Percentiles rank a stretch among this genome's conserved stretches.
Evolutionary conservation across 495 filamentous ascomycete genomes (phyloP).

Genomic region (Glarea lozoyensis): DNA sequence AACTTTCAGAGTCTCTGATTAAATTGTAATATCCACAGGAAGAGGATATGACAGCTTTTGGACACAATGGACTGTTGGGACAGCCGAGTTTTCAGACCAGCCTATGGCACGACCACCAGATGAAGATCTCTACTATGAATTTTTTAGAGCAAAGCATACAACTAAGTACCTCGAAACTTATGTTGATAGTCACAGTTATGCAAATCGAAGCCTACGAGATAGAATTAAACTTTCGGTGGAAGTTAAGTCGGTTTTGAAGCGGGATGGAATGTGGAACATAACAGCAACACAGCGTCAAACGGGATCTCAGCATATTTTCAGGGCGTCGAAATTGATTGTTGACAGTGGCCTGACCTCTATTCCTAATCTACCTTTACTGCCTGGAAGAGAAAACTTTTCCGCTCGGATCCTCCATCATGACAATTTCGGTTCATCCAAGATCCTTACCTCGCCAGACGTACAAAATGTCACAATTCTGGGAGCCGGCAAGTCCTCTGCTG

Average conservation of each 20-base stretch:
- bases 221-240: slow-evolving; percentile 23
- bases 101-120: slow-evolving; percentile 22
- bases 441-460: slow-evolving; percentile 19
- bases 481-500: slow-evolving; percentile 34
- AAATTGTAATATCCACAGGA: slow-evolving; percentile 14
- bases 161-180: slow-evolving; percentile 35
- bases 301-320: slow-evolving; percentile 9
- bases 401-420: slow-evolving; percentile 32
- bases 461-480: slow-evolving; percentile 28
- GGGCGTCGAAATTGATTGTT: slow-evolving; percentile 28
- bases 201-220: slow-evolving; percentile 22
- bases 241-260: slow-evolving; percentile 25
- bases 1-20: neutral
- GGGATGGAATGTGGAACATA: slow-evolving; percentile 21
- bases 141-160: slow-evolving; percentile 30
- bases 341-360: slow-evolving; percentile 30
- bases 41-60: slow-evolving; percentile 31
- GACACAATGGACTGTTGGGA: slow-evolving; percentile 29
- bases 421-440: slow-evolving; percentile 26
- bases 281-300: slow-evolving; percentile 7
- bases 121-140: slow-evolving; percentile 20
- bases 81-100: slow-evolving; percentile 31
- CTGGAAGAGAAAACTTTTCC: slow-evolving; percentile 21
- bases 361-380: slow-evolving; percentile 28
- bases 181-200: slow-evolving; percentile 24